Evolutionary conservation across 495 filamentous ascomycete species (phyloP).

Genomic region (Acidomyces sp.): DNA sequence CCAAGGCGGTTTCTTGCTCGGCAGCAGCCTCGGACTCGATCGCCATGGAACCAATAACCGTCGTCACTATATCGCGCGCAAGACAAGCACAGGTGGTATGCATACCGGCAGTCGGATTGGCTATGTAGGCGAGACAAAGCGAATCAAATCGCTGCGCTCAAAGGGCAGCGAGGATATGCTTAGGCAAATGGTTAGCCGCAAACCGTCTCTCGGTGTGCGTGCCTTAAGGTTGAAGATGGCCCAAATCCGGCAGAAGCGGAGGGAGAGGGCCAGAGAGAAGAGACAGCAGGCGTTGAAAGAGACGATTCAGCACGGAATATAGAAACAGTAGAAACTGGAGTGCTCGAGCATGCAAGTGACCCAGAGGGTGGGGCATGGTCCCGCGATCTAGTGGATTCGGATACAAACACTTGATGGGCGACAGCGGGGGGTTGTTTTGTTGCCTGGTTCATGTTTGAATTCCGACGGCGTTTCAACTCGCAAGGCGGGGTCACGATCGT

Average conservation of each 20-base stretch:
- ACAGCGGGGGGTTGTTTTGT: no score
- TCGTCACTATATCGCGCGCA: slow-evolving; percentile 38
- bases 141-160: no score
- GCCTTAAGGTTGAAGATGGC: slow-evolving; percentile 32
- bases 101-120: neutral
- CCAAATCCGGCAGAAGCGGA: slow-evolving; percentile 45
- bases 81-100: slow-evolving; percentile 1
- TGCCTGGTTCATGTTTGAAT: no score
- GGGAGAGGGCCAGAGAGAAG: slow-evolving; percentile 45
- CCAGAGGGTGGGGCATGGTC: no score
- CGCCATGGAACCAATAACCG: slow-evolving; percentile 40
- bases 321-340: no score
- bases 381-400: no score
- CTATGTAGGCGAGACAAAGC: slow-evolving; percentile 1
- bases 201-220: neutral
- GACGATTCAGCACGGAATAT: slow-evolving; percentile 48
- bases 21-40: slow-evolving; percentile 39
- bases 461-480: no score
- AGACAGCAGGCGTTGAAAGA: slow-evolving; percentile 50
- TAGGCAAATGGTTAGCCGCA: neutral
- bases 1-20: slow-evolving; percentile 28
- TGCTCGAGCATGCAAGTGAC: no score
- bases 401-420: no score
- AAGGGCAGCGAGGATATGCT: slow-evolving; percentile 9
- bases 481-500: no score